Evolutionary conservation across 257 asterid species (phyloP).

Genomic region (Solanum pennellii): DNA sequence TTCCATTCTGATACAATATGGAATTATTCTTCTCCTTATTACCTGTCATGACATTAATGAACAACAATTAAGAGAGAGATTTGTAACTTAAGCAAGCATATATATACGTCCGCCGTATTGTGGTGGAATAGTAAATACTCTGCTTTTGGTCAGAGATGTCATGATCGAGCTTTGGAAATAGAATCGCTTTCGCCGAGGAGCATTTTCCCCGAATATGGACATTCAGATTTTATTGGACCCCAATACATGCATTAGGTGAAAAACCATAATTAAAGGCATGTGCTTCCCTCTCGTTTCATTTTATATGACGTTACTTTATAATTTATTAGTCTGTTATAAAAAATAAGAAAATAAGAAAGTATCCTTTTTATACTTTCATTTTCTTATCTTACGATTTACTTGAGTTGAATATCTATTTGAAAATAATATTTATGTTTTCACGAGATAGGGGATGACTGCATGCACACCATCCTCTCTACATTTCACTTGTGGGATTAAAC

Average conservation of each 20-base stretch:
- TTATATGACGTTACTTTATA: neutral
- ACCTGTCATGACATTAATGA: constrained; percentile 12
- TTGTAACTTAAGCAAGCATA: neutral
- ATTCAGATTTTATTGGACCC: neutral
- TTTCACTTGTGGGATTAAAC: neutral
- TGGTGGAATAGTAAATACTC: neutral
- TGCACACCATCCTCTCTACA: neutral
- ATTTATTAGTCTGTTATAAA: neutral
- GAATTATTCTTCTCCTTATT: constrained; percentile 20
- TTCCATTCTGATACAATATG: constrained; percentile 18
- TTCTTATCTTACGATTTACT: neutral
- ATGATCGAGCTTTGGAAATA: neutral
- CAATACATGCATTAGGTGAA: neutral
- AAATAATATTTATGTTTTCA: no score
- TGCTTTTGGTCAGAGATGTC: fast-evolving
- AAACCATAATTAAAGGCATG: neutral
- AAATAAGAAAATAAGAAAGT: no score
- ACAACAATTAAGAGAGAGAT: neutral
- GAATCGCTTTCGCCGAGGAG: neutral
- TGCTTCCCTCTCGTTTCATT: neutral
- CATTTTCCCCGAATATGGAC: neutral
- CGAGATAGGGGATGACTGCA: no score
- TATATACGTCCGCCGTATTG: no score
- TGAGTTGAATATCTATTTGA: no score
- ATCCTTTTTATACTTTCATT: neutral